Evolutionary conservation across 345 rosid species (phyloP), one percentile per base, ranked within the genome.

Genomic region (Eucalyptus regnans): DNA sequence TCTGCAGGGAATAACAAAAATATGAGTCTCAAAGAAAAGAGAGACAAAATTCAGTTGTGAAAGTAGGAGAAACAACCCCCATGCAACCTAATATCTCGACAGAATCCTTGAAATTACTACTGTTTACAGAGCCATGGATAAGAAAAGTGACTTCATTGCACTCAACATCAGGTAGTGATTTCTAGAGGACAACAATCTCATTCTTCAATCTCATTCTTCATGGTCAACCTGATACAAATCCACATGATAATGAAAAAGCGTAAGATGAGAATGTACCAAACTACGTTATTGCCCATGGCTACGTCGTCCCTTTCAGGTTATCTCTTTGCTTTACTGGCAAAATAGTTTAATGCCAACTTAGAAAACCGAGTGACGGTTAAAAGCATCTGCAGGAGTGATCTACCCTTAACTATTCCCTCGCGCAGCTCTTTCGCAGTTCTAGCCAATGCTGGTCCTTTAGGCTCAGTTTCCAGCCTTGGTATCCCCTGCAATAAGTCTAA

Each of bases 401-500:
- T 97, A 56, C 98, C 96, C 89, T 95, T 93, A 25, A 96, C 95
- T 31, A 96, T 91, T 60, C 97, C 95, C 91, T 96, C 95, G 89
- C 91, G 94, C 7, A 95, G 87, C 50, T 81, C 90, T 92, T 95
- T 92, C 1, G 96, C 98, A 46, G 90, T 89, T 90, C 88, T 93
- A 89, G 99, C 99, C 86, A 96, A 87, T 44, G 23, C 89, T 41
- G 97, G 97, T 87, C 89, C 95, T 86, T 80, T 87, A 56, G 46
- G 80, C 86, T 93, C 88, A 88, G 49, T 93, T 91, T 86, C 91
- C 88, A 29, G 95, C 68, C 50, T 91, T 52, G 89, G 54, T 89
- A 91, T 90, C 92, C 85, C 94, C 98, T 96, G 99, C 94, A 95
- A 87, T 46, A 94, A 91, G 92, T 94, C 98, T 96, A 96, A 94